Base-by-base conservation (phyloP, 176 grass and related monocot species). In the Paspalum vaginatum region DNA sequence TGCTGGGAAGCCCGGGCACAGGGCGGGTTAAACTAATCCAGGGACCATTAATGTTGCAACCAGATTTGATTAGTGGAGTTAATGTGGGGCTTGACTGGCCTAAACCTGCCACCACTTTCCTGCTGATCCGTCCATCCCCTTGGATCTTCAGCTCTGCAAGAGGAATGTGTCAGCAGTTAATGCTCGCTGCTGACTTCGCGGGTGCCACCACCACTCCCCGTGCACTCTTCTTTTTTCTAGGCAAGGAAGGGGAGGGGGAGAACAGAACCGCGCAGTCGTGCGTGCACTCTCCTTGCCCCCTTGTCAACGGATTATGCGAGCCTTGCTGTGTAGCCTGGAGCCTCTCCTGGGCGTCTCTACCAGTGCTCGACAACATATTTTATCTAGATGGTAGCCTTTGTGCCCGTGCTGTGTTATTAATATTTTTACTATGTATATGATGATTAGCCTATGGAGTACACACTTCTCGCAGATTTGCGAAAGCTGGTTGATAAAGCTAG, bases 141-240 rank as follows among this genome's bases (percentile, higher is more conserved):
- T 66, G 49, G 75, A 84, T 80, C 82, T 65, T 85, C 49, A 57
- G 65, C 64, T 57, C 70, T 72, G 26, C 77, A 72, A 58, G 74
- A 39, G 73, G 80, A 84, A 84, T 85, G 57, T 81, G 21, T 81
- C 64, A 69, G 72, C 77, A 85, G 47, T 89, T 85, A 85, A 89
- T 89, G 77, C 82, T 55, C 20, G 18, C 72, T 5, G 77, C 72
- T 89, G 87, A 85, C 83, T 77, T 81, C 16, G 70, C 57, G 6
- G 40, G 9, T 3, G 3, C 43, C 18, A 77, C 2, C n/a, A 44
- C 82, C 82, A 81, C 82, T 79, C 55, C 71, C 77, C 42, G 48
- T 81, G 82, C 87, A 89, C 87, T 74, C 32, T n/a, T 63, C 27
- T 72, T 57, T 7, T 76, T 79, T 79, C 12, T 79, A 54, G 18